Evolutionary conservation across 805 yeast species (phyloP), one percentile per base, ranked within the genome.

Genomic region (Cyberlindnera mrakii): DNA sequence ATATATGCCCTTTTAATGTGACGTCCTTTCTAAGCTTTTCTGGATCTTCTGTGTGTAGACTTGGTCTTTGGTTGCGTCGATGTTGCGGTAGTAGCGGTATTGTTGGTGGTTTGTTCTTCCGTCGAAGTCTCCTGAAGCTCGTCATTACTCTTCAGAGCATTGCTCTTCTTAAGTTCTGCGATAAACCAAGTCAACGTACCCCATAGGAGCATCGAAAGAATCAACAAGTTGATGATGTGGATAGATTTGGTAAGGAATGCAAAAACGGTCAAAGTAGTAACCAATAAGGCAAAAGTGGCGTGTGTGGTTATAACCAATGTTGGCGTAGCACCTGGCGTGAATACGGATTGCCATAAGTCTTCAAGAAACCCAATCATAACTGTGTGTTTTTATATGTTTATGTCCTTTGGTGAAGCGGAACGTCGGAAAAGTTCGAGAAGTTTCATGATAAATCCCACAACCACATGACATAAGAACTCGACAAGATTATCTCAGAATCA

Each of bases 301-400:
- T 93, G 97, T 0, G 97, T 91, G 2, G 98, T 97, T 32, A 73
- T 70, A n/a, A 89, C 71, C 40, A 93, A 72, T 1, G 95, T 88
- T 1, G 97, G 96, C 1, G 93, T 77, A 1, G 96, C 78, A 1
- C 99, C 99, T 6, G 98, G 97, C 15, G 87, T 81, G 64, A 91
- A 86, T 23, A 93, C 78, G 13, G 96, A 85, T 43, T 85, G 82
- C 97, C 97, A 90, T 35, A 91, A 72, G 20, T 85, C 95, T 20
- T 64, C 67, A 31, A 84, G 45, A 58, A 80, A 80, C 15, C 65
- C 40, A 33, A 50, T 43, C 54, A 54, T 54, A 15, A 4, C 6
- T 33, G 25, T 32, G 30, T 16, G 4, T 10, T 16, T n/a, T 32
- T 32, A 16, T 32, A 7, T 32, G 35, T 16, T 16, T 16, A 16